Evolutionary conservation across 1,284 basidiomycete species (phyloP).

Genomic region (Rhodotorula sp.): DNA sequence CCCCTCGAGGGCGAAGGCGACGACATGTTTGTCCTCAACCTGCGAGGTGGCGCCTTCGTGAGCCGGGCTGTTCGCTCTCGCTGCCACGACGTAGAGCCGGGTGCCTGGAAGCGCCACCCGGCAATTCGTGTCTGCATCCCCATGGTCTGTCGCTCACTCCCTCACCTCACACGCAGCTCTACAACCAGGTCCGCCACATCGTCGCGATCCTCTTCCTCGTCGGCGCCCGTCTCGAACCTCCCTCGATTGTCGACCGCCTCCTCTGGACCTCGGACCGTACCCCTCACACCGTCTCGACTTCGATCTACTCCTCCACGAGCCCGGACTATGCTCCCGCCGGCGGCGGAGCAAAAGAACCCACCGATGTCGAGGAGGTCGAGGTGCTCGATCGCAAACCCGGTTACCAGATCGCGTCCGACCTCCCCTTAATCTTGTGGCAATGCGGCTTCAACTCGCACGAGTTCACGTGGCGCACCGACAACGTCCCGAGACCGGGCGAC

Average conservation of each 20-base stretch:
- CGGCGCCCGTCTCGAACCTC: conserved; percentile 75
- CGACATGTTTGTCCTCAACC: conserved; percentile 40
- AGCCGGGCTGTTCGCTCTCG: conserved; percentile 45
- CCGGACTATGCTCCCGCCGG: conserved; percentile 10
- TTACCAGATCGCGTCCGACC: conserved; percentile 88
- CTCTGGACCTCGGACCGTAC: conserved; percentile 61
- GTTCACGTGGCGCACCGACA: conserved; percentile 71
- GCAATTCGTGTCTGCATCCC: not conserved
- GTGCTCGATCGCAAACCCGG: conserved; percentile 71
- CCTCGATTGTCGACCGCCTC: conserved; percentile 68
- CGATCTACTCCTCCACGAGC: not conserved
- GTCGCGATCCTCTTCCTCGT: conserved; percentile 89
- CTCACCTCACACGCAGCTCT: conserved; percentile 56
- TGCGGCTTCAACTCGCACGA: conserved; percentile 72
- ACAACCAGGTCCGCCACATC: conserved; percentile 97
- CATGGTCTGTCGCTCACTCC: no score
- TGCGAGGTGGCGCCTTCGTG: conserved; percentile 40
- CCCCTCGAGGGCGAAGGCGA: conserved; percentile 40
- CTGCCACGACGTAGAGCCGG: not conserved
- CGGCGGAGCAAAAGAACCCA: no score
- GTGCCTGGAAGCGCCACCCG: not conserved
- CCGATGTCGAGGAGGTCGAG: conserved; percentile 1
- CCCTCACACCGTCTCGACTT: conserved; percentile 20
- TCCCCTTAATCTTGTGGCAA: conserved; percentile 91
- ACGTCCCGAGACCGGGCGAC: conserved; percentile 49